These are phyloP conservation scores for Ustilago trichophora DNA, from an alignment of 1,284 basidiomycete genomes.

Conservation along the genomic window DNA sequence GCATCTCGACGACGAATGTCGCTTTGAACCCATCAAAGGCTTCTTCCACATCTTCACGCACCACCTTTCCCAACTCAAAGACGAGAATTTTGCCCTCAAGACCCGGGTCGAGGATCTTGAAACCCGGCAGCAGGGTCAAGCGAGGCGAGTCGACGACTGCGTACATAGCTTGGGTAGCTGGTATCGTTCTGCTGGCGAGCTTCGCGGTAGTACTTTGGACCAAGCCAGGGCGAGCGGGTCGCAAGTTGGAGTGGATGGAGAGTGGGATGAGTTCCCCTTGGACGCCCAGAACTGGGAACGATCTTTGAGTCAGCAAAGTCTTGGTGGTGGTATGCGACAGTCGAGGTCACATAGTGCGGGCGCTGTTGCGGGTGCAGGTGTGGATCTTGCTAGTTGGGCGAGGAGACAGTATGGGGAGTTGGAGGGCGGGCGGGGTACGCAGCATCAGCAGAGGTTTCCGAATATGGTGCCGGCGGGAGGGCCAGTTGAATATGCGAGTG, in stretches of 20 bases:
- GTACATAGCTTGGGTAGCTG: constrained; percentile 42
- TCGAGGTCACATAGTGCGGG: constrained; percentile 17
- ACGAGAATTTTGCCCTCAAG: constrained; percentile 34
- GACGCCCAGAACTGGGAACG: constrained; percentile 45
- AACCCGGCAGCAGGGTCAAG: constrained; percentile 13
- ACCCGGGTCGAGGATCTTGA: constrained; percentile 22
- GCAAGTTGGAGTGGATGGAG: constrained; percentile 38
- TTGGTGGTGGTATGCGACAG: constrained; percentile 7
- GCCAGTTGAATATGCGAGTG: no score
- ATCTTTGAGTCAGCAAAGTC: constrained; percentile 26
- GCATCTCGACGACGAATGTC: constrained; percentile 34
- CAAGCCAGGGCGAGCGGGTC: constrained; percentile 15
- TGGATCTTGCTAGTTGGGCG: constrained; percentile 20
- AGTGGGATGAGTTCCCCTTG: constrained; percentile 49
- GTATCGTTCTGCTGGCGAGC: constrained; percentile 39
- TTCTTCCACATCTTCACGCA: constrained; percentile 34
- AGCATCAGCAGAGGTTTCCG: no score
- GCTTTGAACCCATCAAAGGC: constrained; percentile 38
- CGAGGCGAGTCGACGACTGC: constrained; percentile 28
- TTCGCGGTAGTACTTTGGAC: neutral
- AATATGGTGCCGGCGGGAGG: no score
- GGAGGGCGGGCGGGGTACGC: no score
- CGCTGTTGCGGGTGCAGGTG: constrained; percentile 4
- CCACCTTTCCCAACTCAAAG: constrained; percentile 21
- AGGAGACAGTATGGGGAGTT: constrained; percentile 12